phyloP scores from a whole-genome alignment of 1,284 basidiomycete species.

The Naganishia sp. region DNA sequence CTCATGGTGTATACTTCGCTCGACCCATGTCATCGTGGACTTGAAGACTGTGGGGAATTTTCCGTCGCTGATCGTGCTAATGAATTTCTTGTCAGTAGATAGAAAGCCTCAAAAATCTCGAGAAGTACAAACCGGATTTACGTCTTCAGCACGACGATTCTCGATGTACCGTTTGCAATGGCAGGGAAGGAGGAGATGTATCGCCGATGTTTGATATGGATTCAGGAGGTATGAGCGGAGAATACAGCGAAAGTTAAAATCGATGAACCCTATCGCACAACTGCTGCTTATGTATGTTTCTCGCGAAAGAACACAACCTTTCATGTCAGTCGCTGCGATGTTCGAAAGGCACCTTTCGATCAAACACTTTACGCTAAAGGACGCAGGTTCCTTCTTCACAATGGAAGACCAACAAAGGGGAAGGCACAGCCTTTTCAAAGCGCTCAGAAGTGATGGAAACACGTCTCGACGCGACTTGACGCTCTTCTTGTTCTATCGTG shows the following conservation, averaged over 20 bases:
- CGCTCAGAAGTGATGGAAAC: not conserved
- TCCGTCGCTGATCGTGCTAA: not conserved
- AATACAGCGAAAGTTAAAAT: no score
- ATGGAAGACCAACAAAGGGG: constrained; percentile 1
- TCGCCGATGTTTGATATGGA: no score
- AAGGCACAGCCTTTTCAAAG: not conserved
- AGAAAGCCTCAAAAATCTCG: no score
- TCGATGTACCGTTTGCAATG: no score
- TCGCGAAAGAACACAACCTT: no score
- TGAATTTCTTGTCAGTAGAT: no score
- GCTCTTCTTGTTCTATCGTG: not conserved
- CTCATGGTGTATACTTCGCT: not conserved
- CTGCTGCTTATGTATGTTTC: not conserved
- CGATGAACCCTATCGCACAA: no score
- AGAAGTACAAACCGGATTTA: no score
- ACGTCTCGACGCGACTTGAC: no score
- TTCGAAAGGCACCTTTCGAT: constrained; percentile 8
- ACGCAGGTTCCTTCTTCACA: not conserved
- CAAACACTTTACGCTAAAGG: not conserved
- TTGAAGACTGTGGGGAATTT: not conserved
- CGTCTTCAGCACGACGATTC: no score
- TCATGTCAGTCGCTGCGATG: not conserved
- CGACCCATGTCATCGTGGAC: not conserved
- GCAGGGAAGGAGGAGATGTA: no score
- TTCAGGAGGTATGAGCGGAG: no score